Percentiles rank a stretch among this genome's conserved stretches.
Evolutionary conservation across 2,329 filamentous ascomycete species (phyloP).

Genomic region (Hymenoscyphus scutula): DNA sequence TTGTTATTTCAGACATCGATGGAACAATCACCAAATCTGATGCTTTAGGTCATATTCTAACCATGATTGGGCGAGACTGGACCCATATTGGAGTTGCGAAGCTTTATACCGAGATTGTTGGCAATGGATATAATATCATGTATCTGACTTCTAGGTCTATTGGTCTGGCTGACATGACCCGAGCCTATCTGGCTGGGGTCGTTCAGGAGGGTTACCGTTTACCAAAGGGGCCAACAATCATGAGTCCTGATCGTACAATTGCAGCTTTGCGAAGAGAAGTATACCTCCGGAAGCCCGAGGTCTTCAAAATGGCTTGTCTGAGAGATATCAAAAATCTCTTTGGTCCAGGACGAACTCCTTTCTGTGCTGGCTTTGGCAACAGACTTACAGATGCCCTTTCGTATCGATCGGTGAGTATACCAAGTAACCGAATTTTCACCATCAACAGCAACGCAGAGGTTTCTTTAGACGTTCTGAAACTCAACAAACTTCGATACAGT

Average conservation of each 20-base stretch:
- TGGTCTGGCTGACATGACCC: constrained; percentile 86
- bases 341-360: constrained; percentile 71
- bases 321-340: constrained; percentile 92
- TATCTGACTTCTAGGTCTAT: constrained; percentile 94
- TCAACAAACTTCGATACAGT: constrained; percentile 94
- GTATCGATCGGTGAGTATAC: constrained; percentile 94
- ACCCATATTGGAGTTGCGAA: constrained; percentile 96
- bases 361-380: constrained; percentile 97
- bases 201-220: constrained; percentile 82
- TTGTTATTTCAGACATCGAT: constrained; percentile 98
- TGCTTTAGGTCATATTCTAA: constrained; percentile 88
- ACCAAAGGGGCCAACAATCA: constrained; percentile 87
- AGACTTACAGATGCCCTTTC: constrained; percentile 93
- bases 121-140: constrained; percentile 98
- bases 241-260: constrained; percentile 92
- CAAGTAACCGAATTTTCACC: constrained; percentile 90
- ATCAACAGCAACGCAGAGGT: constrained; percentile 99
- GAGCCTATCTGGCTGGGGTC: constrained; percentile 86
- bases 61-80: constrained; percentile 97
- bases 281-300: constrained; percentile 92
- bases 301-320: constrained; percentile 99
- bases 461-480: constrained; percentile 79
- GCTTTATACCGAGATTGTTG: constrained; percentile 90
- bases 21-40: constrained; percentile 98
- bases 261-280: constrained; percentile 88